Evolutionary conservation across 495 filamentous ascomycete genomes (phyloP), one percentile per base, ranked within the genome.

Genomic region (Glutinoglossum americanum): DNA sequence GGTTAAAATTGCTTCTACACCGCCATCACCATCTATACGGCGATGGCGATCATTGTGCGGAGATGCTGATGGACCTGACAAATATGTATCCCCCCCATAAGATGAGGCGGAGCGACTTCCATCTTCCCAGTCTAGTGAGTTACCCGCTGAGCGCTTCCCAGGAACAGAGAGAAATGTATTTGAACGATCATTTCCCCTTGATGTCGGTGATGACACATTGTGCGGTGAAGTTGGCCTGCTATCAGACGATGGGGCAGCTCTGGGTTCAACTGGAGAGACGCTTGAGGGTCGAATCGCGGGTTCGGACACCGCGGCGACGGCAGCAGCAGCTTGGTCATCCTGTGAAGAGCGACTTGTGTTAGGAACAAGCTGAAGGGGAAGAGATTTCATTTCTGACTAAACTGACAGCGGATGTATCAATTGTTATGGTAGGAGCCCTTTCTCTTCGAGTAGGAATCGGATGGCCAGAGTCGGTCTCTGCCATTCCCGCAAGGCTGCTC

Each of bases 211-310:
- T 6, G 86, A 89, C 55, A 94, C 69, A 70, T 95, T 93, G 68
- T 94, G 89, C 0, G 88, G 84, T 47, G 88, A 94, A 0, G 83
- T 87, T n/a, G 88, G 89, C 56, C 86, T 74, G 64, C 82, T 85
- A 58, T 88, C 83, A 63, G 19, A 55, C 47, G 25, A 49, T 9
- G 47, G 47, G 25, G 19, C 47, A 3, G n/a, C 13, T 25, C 47
- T 49, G 25, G 17, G 25, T 5, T 57, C 55, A 54, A 48, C 7
- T 19, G 55, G 41, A 25, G 37, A 6, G 21, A 23, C 6, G 15
- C 7, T 33, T 8, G 7, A 2, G 27, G n/a, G 28, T 5, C 33
- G 53, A 11, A 1, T 21, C 4, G 53, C 25, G n/a, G 28, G 6
- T 6, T 33, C 30, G 9, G 30, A 3, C 3, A 9, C 30, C 3